Base-by-base conservation (phyloP, 148 eudicot genomes). In the Amaranthus palmeri region DNA sequence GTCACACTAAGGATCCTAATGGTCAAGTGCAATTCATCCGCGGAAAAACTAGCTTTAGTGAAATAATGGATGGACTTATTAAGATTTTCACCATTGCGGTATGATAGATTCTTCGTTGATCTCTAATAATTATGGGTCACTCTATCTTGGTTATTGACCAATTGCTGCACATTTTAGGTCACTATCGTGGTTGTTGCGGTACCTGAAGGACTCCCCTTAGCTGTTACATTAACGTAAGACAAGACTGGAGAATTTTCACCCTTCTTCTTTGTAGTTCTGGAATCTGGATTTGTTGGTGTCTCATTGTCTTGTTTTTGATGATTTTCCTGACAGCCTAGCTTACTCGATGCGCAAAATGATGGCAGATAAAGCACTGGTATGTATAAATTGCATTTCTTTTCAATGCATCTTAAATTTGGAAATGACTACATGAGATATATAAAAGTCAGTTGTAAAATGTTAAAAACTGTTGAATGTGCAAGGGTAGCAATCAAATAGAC, bases 261-360 rank as follows among this genome's bases (percentile, higher is more conserved):
- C 52, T 45, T 40, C 44, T 49, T 51, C 74, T 11, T 41, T 14
- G 41, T 4, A 14, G 40, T 14, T 47, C 56, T 70, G 54, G 10
- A 68, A n/a, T 69, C n/a, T 15, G 10, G 6, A 13, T 41, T 61
- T 5, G 10, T 51, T 8, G 49, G 52, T 61, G 67, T 68, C 76
- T 77, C 4, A 57, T 25, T 58, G 11, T 69, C 8, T 42, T 49
- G 7, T 18, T 48, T 59, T 68, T 68, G 55, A 72, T 70, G 50
- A 68, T 62, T 71, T 59, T 17, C 36, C 25, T 77, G 76, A 78
- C 88, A 93, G 98, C 68, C 78, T 90, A 65, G 98, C 98, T n/a
- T 93, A 93, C 76, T 90, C 98, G 3, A 90, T 93, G 98, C 86
- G 95, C 79, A 93, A 93, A 79, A 93, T 93, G 98, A 93, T 93